Evolutionary conservation across 192 early-diverging fungal species (phyloP).

Genomic region (Mortierella hygrophila): DNA sequence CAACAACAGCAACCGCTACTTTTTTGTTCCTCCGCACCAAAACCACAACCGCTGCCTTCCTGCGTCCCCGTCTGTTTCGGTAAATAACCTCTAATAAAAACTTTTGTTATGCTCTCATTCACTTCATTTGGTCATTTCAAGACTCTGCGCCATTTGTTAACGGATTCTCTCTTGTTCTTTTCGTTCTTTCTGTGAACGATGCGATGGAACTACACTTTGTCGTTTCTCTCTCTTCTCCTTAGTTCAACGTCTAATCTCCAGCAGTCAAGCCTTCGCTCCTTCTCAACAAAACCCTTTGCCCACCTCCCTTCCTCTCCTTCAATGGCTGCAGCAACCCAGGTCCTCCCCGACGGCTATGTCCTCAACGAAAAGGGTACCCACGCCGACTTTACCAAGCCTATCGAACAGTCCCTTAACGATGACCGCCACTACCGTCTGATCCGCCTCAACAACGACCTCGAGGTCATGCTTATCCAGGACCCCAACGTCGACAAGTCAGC

Average conservation of each 20-base stretch:
- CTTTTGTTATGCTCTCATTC: background rate
- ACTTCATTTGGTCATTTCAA: background rate
- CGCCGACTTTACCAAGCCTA: constrained; percentile 54
- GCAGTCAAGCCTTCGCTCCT: background rate
- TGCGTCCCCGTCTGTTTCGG: constrained; percentile 3
- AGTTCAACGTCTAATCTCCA: constrained; percentile 1
- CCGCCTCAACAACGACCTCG: constrained; percentile 70
- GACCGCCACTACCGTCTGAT: constrained; percentile 74
- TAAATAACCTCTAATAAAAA: background rate
- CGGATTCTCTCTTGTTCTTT: background rate
- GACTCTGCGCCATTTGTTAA: background rate
- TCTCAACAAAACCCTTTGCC: background rate
- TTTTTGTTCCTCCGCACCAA: background rate
- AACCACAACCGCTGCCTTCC: background rate
- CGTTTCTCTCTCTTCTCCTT: background rate
- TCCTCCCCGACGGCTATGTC: constrained; percentile 42
- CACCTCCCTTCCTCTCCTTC: background rate
- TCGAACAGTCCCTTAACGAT: constrained; percentile 71
- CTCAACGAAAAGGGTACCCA: constrained; percentile 36
- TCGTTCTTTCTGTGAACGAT: background rate
- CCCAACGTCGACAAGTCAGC: constrained; percentile 80
- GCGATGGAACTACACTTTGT: background rate
- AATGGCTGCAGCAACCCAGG: constrained; percentile 20
- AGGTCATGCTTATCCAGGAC: constrained; percentile 80
- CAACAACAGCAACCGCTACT: too few species aligned